These are phyloP conservation scores for Desmodesmus armatus DNA, from an alignment of 139 green algal genomes.

Conservation along the genomic window DNA sequence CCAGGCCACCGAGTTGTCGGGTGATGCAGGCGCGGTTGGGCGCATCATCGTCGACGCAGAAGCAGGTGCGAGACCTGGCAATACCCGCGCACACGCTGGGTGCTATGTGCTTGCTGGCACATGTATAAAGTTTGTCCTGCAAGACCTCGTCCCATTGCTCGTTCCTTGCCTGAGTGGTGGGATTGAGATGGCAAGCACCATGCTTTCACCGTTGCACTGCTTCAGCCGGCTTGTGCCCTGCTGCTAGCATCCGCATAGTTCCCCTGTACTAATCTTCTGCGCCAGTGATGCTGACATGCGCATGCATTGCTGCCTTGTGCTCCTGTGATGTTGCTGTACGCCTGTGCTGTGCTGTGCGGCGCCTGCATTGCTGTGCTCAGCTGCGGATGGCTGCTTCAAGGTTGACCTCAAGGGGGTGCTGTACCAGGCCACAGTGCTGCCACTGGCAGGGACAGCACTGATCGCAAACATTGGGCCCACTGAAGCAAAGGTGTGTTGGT, in stretches of 20 bases:
- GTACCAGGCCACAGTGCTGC: constrained; percentile 62
- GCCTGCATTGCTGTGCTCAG: constrained; percentile 35
- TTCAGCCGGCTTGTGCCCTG: too few relatives aligned
- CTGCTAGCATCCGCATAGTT: too few relatives aligned
- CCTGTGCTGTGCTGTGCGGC: not conserved
- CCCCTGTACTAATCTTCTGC: too few relatives aligned
- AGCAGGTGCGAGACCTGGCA: constrained; percentile 11
- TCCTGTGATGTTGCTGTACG: not conserved
- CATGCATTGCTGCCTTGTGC: not conserved
- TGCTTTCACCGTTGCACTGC: too few relatives aligned
- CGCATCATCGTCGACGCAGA: constrained; percentile 46
- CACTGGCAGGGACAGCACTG: constrained; percentile 61
- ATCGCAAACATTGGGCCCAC: constrained; percentile 62
- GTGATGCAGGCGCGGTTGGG: constrained; percentile 70
- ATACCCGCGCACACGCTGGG: not conserved
- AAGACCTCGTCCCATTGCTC: too few relatives aligned
- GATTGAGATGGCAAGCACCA: too few relatives aligned
- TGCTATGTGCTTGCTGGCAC: not conserved
- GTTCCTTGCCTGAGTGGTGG: too few relatives aligned
- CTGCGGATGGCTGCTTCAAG: constrained; percentile 39
- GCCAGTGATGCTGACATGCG: not conserved
- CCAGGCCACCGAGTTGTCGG: constrained; percentile 60
- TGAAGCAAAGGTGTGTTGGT: constrained; percentile 62
- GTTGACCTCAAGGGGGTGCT: constrained; percentile 74
- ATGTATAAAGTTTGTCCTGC: not conserved